Evolutionary conservation across 225 moss, liverwort and hornwort genomes (phyloP).

Genomic region (Sphagnum tenellum): DNA sequence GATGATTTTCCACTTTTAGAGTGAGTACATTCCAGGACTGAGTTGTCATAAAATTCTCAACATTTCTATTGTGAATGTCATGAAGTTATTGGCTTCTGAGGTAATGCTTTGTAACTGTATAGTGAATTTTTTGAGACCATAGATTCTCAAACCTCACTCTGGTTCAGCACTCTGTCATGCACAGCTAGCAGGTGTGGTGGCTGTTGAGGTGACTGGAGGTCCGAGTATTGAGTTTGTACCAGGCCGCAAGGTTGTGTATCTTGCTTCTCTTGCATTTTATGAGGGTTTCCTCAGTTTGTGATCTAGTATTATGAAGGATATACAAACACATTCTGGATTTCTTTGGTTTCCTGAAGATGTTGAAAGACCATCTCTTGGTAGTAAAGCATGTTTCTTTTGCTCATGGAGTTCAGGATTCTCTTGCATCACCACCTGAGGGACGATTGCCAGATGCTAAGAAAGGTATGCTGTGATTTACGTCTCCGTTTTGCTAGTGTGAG

Average conservation of each 20-base stretch:
- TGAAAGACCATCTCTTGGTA: too few species aligned
- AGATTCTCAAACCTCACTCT: too few species aligned
- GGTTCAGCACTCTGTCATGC: too few species aligned
- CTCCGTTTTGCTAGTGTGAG: not conserved
- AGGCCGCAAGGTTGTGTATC: slow-evolving; percentile 57
- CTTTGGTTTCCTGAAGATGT: not conserved
- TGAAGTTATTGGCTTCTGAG: too few species aligned
- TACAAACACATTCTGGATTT: not conserved
- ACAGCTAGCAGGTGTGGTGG: slow-evolving; percentile 88
- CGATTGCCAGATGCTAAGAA: slow-evolving; percentile 66
- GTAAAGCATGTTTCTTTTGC: not conserved
- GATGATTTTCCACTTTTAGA: too few species aligned
- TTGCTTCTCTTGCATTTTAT: too few species aligned
- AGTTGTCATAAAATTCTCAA: too few species aligned
- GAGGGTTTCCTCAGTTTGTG: too few species aligned
- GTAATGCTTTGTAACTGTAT: too few species aligned
- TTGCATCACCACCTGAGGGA: slow-evolving; percentile 75
- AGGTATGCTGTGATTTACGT: slow-evolving; percentile 14
- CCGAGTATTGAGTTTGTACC: slow-evolving; percentile 68
- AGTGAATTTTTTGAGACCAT: too few species aligned
- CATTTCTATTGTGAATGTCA: too few species aligned
- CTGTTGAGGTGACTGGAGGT: slow-evolving; percentile 94
- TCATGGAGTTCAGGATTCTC: slow-evolving; percentile 45
- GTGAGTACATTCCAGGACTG: too few species aligned
- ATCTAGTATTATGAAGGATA: not conserved